A percentile compares a stretch with the other conserved stretches of the same genome.
These are phyloP conservation scores for Lactarius trivialis DNA, from an alignment of 768 basidiomycete genomes.

Conservation along the genomic window DNA sequence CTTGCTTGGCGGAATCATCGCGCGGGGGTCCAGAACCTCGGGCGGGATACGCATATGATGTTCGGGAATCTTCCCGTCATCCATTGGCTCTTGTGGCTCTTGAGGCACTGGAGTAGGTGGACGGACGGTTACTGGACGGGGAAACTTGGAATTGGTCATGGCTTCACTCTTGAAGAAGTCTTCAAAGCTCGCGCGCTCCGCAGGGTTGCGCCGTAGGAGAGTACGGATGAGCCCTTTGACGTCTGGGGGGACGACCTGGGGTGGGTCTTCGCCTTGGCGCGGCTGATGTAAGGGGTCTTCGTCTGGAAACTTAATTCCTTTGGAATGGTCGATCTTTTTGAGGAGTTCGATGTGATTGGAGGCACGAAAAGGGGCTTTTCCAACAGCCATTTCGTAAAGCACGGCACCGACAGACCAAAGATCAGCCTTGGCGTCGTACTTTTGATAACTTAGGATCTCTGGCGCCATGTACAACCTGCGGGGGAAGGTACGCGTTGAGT, in stretches of 20 bases:
- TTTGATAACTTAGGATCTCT: constrained; percentile 93
- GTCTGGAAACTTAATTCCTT: constrained; percentile 90
- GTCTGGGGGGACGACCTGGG: constrained; percentile 64
- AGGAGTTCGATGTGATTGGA: constrained; percentile 94
- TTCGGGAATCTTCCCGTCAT: constrained; percentile 48
- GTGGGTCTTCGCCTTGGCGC: constrained; percentile 40
- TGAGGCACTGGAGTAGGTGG: constrained; percentile 28
- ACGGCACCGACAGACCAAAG: constrained; percentile 98
- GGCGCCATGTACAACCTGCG: constrained; percentile 95
- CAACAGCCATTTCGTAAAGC: constrained; percentile 91
- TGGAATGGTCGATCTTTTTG: constrained; percentile 87
- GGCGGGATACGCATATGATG: constrained; percentile 70
- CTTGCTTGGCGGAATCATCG: constrained; percentile 76
- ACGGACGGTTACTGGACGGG: constrained; percentile 38
- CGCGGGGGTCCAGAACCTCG: constrained; percentile 73
- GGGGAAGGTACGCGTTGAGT: background rate
- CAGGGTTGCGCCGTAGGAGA: constrained; percentile 79
- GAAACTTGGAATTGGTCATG: constrained; percentile 71
- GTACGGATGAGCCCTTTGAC: constrained; percentile 82
- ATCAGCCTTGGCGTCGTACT: constrained; percentile 97
- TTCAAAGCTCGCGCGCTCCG: constrained; percentile 81
- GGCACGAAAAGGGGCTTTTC: constrained; percentile 90
- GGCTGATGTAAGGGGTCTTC: constrained; percentile 58
- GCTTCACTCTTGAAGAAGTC: constrained; percentile 86
- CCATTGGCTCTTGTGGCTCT: constrained; percentile 25